Base-by-base conservation (phyloP, 495 filamentous ascomycete genomes). In the Cairneyella variabilis region DNA sequence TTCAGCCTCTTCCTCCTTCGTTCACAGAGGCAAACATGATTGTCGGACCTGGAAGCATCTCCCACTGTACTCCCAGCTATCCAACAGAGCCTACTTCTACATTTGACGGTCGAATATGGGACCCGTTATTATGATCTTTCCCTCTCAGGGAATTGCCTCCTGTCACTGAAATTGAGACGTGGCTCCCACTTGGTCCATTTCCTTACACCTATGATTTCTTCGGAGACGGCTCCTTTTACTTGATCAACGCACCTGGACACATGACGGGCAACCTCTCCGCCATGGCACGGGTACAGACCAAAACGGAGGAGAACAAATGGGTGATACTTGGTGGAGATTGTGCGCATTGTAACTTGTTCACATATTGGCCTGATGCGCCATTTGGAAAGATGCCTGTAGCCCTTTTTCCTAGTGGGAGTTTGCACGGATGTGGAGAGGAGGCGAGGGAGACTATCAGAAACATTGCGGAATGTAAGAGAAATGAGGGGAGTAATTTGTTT, bases 41-140 rank as follows among this genome's bases (percentile, higher is more conserved):
- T 5, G 36, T 39, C 3, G 36, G 36, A n/a, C 36, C 36, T 6
- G 36, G 36, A 14, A 39, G 36, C 14, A 39, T 17, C 4, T 4
- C 36, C 14, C 36, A 39, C 36, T 39, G 36, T 17, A 17, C 36
- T 3, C 36, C 36, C n/a, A 17, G 36, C 36, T 39, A 39, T 17
- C 36, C 36, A 12, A n/a, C 36, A 4, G 3, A 4, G 3, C 36
- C 36, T 4, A 39, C 8, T 12, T 18, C n/a, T 10, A 23, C 11
- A 20, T 43, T 43, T 20, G 40, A 43, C 12, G 40, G 40, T 21
- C 40, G 20, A 21, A 43, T 43, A n/a, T 43, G 40, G 40, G 40
- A 43, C 40, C 8, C 20, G 23, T 21, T 21, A 23, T 21, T 43
- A 21, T 20, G 40, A 3, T 43, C 40, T 21, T 43, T 43, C 12